Evolutionary conservation across 176 grass and related monocot genomes (phyloP), one percentile per base, ranked within the genome.

Genomic region (Lolium multiflorum): DNA sequence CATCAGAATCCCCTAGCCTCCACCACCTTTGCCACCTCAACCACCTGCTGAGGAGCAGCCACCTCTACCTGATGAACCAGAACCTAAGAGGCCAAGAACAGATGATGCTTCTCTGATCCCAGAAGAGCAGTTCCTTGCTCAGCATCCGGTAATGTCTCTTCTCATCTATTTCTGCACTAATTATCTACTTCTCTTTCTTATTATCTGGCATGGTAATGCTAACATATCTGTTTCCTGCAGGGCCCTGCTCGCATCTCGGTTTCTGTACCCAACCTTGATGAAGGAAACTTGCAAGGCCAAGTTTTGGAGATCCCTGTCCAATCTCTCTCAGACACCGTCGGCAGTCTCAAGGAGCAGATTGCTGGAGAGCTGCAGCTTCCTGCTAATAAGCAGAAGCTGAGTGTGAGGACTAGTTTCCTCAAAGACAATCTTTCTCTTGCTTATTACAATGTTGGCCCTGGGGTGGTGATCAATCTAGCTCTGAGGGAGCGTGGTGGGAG

Each of bases 401-500:
- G 94, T 71, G 84, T 89, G 35, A 90, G 79, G 71, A 91, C 94
- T 26, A 91, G 90, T 88, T 99, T 99, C 72, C 92, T 99, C 52
- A 96, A 96, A 79, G 97, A 99, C 54, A 99, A 99, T 78, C 92
- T 91, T 77, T 90, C 88, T 71, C 94, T 99, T 86, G 94, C 97
- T 77, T 99, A 94, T 82, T 99, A 99, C 84, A 99, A 99, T 84
- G 90, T 99, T 86, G 85, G 90, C 55, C 88, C 92, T 74, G 92
- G 94, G 48, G 90, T 96, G 24, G 83, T 91, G 66, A 83, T 98
- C 80, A 94, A 75, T 71, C 90, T 98, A 78, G 85, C 96, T 24
- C 85, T 98, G 41, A 96, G 92, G 84, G 97, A 99, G 82, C 94
- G 94, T 87, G 94, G 97, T 91, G 97, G 97, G 83, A 96, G 94